Evolutionary conservation across 2,329 filamentous ascomycete genomes (phyloP).

Genomic region (Chrysosphaeria jannelii): DNA sequence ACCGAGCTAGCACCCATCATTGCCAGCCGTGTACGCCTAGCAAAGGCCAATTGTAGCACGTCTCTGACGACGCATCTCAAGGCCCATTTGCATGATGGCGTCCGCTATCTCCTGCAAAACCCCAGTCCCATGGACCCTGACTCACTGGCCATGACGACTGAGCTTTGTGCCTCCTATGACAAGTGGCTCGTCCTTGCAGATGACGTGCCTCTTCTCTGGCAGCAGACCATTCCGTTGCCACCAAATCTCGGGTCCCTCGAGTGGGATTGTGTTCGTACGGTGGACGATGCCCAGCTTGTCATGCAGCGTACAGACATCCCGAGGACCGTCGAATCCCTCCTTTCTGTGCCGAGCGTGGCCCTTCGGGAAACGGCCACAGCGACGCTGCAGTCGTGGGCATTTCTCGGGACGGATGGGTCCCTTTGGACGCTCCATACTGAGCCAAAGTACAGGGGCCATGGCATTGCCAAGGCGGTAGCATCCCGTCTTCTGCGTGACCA

Average conservation of each 20-base stretch:
- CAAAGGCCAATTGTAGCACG: constrained; percentile 5
- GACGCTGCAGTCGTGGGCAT: constrained; percentile 31
- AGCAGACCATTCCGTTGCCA: neutral
- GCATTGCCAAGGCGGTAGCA: constrained; percentile 30
- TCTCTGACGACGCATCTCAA: constrained; percentile 6
- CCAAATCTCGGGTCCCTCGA: constrained; percentile 8
- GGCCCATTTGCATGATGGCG: constrained; percentile 12
- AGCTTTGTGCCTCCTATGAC: constrained; percentile 12
- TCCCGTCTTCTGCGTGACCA: constrained; percentile 24
- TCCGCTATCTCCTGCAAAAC: constrained; percentile 8
- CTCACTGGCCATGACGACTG: constrained; percentile 4
- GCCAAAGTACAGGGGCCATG: constrained; percentile 24
- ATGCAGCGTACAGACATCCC: constrained; percentile 23
- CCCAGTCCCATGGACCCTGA: neutral
- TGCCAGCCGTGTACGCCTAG: constrained; percentile 2
- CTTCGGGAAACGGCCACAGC: constrained; percentile 11
- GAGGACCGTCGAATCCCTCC: constrained; percentile 17
- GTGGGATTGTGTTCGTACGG: constrained; percentile 19
- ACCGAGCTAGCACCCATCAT: constrained; percentile 1
- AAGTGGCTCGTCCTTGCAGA: constrained; percentile 27
- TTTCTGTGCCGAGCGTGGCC: constrained; percentile 15
- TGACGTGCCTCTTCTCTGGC: constrained; percentile 11
- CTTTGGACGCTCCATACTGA: constrained; percentile 30
- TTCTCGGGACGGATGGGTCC: constrained; percentile 29
- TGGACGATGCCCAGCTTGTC: constrained; percentile 24